These are phyloP conservation scores for Monosporascus ibericus DNA, from an alignment of 2,329 filamentous ascomycete species.

Conservation along the genomic window DNA sequence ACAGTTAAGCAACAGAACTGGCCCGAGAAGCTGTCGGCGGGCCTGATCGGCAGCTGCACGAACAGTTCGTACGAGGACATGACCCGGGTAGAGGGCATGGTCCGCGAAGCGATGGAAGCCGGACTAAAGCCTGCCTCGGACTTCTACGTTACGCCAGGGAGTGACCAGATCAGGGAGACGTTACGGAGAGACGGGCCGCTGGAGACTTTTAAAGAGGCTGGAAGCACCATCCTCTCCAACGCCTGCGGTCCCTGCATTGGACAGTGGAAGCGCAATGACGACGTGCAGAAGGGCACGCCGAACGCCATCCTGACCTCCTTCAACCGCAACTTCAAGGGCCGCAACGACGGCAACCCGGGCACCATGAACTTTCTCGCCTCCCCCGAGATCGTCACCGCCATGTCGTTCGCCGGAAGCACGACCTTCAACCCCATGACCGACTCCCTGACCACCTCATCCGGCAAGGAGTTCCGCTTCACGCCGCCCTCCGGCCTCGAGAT, in stretches of 20 bases:
- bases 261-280: constrained; percentile 91
- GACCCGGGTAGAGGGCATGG: constrained; percentile 87
- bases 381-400: constrained; percentile 92
- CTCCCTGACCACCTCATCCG: constrained; percentile 70
- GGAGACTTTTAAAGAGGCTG: constrained; percentile 76
- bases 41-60: constrained; percentile 94
- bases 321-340: constrained; percentile 96
- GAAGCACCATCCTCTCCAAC: constrained; percentile 86
- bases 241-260: constrained; percentile 93
- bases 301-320: constrained; percentile 97
- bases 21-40: constrained; percentile 86
- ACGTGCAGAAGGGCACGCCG: constrained; percentile 71
- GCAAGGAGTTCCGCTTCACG: constrained; percentile 77
- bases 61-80: constrained; percentile 99
- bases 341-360: constrained; percentile 91
- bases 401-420: constrained; percentile 86
- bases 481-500: constrained; percentile 67
- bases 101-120: constrained; percentile 85
- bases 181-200: constrained; percentile 85
- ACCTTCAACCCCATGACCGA: constrained; percentile 97
- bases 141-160: constrained; percentile 95
- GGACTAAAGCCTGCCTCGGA: constrained; percentile 83
- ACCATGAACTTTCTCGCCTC: constrained; percentile 99
- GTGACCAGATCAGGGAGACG: constrained; percentile 93
- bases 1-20: constrained; percentile 79